Conservation (phyloP, 1,284 basidiomycete species). For the Stygiomarasmius scandens region DNA sequence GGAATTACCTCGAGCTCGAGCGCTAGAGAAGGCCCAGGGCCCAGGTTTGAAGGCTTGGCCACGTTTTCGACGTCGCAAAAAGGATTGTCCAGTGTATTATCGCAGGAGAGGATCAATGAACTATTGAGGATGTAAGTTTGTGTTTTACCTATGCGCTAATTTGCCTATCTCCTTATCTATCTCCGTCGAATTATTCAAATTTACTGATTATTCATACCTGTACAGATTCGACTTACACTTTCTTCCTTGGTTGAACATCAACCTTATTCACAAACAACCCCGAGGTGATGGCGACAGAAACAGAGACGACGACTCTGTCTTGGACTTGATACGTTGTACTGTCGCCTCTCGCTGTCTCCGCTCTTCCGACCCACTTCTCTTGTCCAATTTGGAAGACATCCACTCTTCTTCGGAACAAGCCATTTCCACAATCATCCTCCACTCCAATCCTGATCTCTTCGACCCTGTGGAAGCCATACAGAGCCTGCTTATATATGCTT, state of each 20-base stretch:
- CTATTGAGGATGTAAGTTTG: neutral
- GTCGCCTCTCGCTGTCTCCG: neutral
- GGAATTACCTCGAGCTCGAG: too few relatives aligned
- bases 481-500: too few relatives aligned
- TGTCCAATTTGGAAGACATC: neutral
- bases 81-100: neutral
- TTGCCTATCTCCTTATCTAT: too few relatives aligned
- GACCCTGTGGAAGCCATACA: too few relatives aligned
- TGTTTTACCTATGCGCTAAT: too few relatives aligned
- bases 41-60: too few relatives aligned
- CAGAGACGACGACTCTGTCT: neutral
- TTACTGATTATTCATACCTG: neutral
- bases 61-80: neutral
- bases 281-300: neutral
- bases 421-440: neutral
- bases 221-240: neutral
- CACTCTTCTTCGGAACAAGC: neutral
- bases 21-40: too few relatives aligned
- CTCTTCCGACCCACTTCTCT: neutral
- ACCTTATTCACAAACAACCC: neutral
- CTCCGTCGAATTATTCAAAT: too few relatives aligned
- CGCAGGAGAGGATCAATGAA: neutral
- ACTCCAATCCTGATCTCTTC: too few relatives aligned
- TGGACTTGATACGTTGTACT: neutral
- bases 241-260: neutral